A percentile compares a stretch with the other conserved stretches of the same genome.
Evolutionary conservation across 192 early-diverging fungal genomes (phyloP).

Genomic region (Geranomyces variabilis): DNA sequence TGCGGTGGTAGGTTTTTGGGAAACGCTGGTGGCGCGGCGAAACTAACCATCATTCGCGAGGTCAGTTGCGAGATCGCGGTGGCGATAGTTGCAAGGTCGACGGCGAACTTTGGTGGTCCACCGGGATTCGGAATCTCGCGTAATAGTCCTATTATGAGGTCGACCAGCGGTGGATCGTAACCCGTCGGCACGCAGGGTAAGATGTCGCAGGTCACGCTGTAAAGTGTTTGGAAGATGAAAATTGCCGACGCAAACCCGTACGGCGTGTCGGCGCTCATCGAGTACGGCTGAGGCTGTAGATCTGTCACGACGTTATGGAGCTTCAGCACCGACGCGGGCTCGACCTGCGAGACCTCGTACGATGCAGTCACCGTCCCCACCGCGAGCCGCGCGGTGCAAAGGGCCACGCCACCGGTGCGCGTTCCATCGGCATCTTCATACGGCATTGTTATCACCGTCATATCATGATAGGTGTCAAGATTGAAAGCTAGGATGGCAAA

Average conservation of each 20-base stretch:
- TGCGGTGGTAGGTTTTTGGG: neutral
- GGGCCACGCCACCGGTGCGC: neutral
- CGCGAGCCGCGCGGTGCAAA: neutral
- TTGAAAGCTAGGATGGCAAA: conserved; percentile 6
- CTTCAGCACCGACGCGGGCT: neutral
- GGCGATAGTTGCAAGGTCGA: neutral
- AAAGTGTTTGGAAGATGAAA: neutral
- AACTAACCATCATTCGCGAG: neutral
- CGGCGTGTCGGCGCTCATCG: neutral
- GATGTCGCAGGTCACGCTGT: neutral
- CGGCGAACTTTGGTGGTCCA: neutral
- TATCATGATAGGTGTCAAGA: neutral
- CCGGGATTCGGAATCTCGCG: neutral
- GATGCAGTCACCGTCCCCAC: neutral
- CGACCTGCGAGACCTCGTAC: conserved; percentile 1
- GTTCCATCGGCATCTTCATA: no score
- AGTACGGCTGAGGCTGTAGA: neutral
- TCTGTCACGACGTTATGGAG: neutral
- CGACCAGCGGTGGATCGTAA: neutral
- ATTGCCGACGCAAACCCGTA: neutral
- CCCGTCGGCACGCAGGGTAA: neutral
- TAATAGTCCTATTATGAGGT: neutral
- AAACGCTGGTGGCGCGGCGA: neutral
- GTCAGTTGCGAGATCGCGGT: neutral
- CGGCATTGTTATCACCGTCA: neutral